Conservation (phyloP, 2,329 filamentous ascomycete species). For the Colletotrichum sp. region DNA sequence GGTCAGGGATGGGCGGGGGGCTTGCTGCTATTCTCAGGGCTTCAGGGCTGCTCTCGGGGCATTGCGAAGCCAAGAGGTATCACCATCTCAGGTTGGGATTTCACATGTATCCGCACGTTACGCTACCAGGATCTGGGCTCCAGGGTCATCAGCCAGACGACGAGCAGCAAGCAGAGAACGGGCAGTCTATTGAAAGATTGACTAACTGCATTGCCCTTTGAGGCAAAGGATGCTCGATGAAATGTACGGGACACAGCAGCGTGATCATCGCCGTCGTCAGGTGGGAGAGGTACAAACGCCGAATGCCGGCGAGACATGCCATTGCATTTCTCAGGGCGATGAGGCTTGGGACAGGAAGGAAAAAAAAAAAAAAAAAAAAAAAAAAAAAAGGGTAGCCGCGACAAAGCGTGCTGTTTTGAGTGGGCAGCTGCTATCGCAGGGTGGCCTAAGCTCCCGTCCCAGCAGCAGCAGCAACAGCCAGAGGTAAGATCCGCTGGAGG, state of each 20-base stretch:
- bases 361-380: background rate
- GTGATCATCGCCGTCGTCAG: background rate
- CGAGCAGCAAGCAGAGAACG: background rate
- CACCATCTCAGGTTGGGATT: constrained; percentile 11
- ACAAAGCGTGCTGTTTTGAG: constrained; percentile 19
- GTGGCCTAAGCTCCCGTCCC: constrained; percentile 16
- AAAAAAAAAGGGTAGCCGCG: background rate
- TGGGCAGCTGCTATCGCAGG: constrained; percentile 1
- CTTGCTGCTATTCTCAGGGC: constrained; percentile 9
- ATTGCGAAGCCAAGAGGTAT: constrained; percentile 18
- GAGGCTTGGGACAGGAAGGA: background rate
- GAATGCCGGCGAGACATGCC: constrained; percentile 13
- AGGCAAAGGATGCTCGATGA: background rate
- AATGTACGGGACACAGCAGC: background rate
- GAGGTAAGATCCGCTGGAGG: background rate
- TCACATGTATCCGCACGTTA: constrained; percentile 12
- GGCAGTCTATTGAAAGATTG: background rate
- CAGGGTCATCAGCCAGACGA: background rate
- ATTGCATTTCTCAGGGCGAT: background rate
- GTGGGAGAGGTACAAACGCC: background rate
- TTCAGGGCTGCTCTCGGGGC: background rate
- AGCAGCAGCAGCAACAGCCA: too few relatives aligned
- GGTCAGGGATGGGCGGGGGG: constrained; percentile 6
- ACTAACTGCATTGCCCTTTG: background rate
- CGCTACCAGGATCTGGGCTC: background rate